A percentile compares a stretch with the other conserved stretches of the same genome.
These are phyloP conservation scores for Globisporangium echinulatum DNA, from an alignment of 352 stramenopile genomes.

Conservation along the genomic window DNA sequence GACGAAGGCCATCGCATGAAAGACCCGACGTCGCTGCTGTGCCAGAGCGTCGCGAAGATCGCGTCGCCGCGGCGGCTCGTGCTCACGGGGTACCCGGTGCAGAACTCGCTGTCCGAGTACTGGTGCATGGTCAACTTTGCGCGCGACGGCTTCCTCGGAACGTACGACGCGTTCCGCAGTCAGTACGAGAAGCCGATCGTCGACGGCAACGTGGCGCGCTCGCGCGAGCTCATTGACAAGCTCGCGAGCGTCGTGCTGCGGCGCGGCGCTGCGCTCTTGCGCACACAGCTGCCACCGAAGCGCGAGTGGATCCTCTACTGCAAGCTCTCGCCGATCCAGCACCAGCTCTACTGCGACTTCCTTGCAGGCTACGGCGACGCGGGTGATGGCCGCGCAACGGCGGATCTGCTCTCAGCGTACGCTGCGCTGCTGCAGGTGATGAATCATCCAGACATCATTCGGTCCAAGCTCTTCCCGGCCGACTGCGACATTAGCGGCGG, in stretches of 20 bases:
- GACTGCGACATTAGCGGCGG: constrained; percentile 24
- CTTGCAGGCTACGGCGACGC: constrained; percentile 46
- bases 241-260: constrained; percentile 68
- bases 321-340: constrained; percentile 75
- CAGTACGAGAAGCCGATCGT: constrained; percentile 80
- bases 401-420: constrained; percentile 76
- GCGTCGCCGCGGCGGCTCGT: constrained; percentile 77
- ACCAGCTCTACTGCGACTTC: constrained; percentile 75
- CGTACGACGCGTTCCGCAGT: constrained; percentile 69
- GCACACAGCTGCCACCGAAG: constrained; percentile 73
- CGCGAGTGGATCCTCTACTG: constrained; percentile 85
- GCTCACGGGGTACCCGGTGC: constrained; percentile 92
- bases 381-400: constrained; percentile 23
- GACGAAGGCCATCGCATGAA: constrained; percentile 88
- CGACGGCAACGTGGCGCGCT: constrained; percentile 51
- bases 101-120: constrained; percentile 93
- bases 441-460: constrained; percentile 87
- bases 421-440: constrained; percentile 77
- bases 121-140: constrained; percentile 91
- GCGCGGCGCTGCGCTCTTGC: constrained; percentile 55
- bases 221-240: constrained; percentile 58
- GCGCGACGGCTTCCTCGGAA: constrained; percentile 56
- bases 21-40: constrained; percentile 78
- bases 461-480: constrained; percentile 50
- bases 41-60: constrained; percentile 74